Base-by-base conservation (phyloP, 345 rosid genomes). In the Triadica sebifera region DNA sequence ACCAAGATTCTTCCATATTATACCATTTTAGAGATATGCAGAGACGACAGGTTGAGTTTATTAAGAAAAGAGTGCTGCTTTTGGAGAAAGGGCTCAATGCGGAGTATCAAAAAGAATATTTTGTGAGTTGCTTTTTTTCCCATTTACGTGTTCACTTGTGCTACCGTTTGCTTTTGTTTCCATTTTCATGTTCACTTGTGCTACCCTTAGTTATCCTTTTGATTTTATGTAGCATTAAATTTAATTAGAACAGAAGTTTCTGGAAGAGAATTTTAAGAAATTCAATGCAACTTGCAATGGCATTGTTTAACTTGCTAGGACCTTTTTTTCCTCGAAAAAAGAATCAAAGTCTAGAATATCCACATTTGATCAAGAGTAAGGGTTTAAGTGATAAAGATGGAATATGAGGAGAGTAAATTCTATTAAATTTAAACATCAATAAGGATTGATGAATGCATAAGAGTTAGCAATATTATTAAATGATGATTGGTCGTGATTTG, bases 21-120 rank as follows among this genome's bases (percentile, higher is more conserved):
- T 82, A 86, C 77, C 93, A 89, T 60, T 93, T 84, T 74, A 82
- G 99, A 80, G 99, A 93, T 80, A 89, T 88, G 95, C 98, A 93
- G 85, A 85, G 96, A 75, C 84, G 96, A 67, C 96, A 88, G 75
- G 98, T 91, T 75, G 98, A 93, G 81, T 96, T 88, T 85, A 85
- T 96, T 80, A 93, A 96, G 87, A 96, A 93, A 83, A 88, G 99
- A 81, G 96, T 90, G 70, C 88, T 91, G 38, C 98, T 96, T 74
- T 81, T 96, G 83, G 98, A 93, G 81, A 91, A 86, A 80, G 98
- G 92, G 57, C 82, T 93, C 50, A 84, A 84, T 70, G 87, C 90
- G 1, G 97, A 91, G 87, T 85, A 83, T 63, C 90, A 88, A 69
- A 89, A 88, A 78, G 87, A 78, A 34, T 84, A 73, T 78, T 85